These are phyloP conservation scores for Mycena maculata DNA, from an alignment of 768 basidiomycete genomes.

Conservation along the genomic window DNA sequence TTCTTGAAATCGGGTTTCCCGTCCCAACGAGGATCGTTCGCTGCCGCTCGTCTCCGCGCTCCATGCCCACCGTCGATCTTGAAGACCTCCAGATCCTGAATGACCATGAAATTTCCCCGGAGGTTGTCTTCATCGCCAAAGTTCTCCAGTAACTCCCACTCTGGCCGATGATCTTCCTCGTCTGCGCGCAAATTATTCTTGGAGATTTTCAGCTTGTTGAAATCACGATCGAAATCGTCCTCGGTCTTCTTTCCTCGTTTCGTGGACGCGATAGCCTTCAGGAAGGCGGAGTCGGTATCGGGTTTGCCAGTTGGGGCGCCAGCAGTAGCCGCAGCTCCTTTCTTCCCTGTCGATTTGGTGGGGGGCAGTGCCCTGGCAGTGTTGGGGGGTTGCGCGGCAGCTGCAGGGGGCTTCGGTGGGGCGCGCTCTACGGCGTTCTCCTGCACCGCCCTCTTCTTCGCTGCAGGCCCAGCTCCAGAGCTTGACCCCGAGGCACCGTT, in stretches of 20 bases:
- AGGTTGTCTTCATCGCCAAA: conserved; percentile 72
- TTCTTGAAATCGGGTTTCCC: conserved; percentile 79
- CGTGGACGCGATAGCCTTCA: conserved; percentile 79
- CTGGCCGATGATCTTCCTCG: conserved; percentile 55
- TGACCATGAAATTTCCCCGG: conserved; percentile 84
- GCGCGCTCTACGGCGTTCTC: conserved; percentile 47
- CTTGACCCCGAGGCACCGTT: conserved; percentile 23
- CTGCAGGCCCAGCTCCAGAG: conserved; percentile 34
- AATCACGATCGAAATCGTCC: conserved; percentile 82
- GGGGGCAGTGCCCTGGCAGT: neutral
- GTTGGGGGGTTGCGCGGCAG: conserved; percentile 18
- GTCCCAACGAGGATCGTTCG: conserved; percentile 53
- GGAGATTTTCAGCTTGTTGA: conserved; percentile 79
- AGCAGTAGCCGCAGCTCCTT: conserved; percentile 27
- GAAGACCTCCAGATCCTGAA: conserved; percentile 72
- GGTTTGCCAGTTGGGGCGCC: conserved; percentile 60
- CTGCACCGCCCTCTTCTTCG: conserved; percentile 60
- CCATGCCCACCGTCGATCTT: conserved; percentile 42
- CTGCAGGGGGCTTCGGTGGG: conserved; percentile 14
- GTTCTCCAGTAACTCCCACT: conserved; percentile 72
- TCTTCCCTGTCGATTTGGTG: conserved; percentile 19
- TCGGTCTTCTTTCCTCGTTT: conserved; percentile 76
- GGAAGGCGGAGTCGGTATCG: conserved; percentile 75
- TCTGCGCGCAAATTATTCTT: conserved; percentile 66
- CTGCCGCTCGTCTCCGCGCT: conserved; percentile 35